Percentiles rank a stretch among this genome's conserved stretches.
phyloP scores from a whole-genome alignment of 192 early-diverging fungal genomes.

The Backusella westeae region DNA sequence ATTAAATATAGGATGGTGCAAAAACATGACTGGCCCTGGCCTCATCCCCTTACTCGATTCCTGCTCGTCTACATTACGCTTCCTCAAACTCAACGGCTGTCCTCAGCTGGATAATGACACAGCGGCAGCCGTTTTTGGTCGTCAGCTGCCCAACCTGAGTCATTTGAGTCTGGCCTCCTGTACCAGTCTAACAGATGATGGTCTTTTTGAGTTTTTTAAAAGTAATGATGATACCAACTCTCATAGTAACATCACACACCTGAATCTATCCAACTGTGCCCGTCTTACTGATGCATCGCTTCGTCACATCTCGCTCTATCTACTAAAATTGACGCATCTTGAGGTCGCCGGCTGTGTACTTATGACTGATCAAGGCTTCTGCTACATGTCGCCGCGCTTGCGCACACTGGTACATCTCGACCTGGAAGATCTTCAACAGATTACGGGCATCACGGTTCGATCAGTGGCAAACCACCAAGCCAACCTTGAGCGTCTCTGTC shows the following conservation, averaged over 20 bases:
- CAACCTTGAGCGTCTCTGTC: constrained; percentile 27
- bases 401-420: constrained; percentile 27
- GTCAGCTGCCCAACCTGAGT: constrained; percentile 36
- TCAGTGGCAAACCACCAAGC: constrained; percentile 31
- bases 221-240: background rate
- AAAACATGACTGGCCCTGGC: constrained; percentile 43
- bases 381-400: constrained; percentile 26
- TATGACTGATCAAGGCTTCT: constrained; percentile 41
- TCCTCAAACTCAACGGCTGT: constrained; percentile 48
- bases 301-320: constrained; percentile 30
- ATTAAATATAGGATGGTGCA: constrained; percentile 51
- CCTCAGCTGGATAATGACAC: constrained; percentile 39
- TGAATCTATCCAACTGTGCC: constrained; percentile 45
- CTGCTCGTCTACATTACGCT: constrained; percentile 35
- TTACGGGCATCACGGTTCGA: constrained; percentile 30
- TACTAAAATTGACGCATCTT: constrained; percentile 39
- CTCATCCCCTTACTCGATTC: constrained; percentile 27
- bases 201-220: constrained; percentile 37
- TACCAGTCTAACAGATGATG: constrained; percentile 36
- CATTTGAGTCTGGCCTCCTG: constrained; percentile 46
- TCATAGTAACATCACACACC: constrained; percentile 26
- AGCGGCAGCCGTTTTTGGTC: constrained; percentile 33
- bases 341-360: constrained; percentile 45
- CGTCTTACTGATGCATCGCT: constrained; percentile 37
- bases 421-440: constrained; percentile 35